Evolutionary conservation across 106 monocot genomes (phyloP).

Genomic region (Dendrobium catenatum): DNA sequence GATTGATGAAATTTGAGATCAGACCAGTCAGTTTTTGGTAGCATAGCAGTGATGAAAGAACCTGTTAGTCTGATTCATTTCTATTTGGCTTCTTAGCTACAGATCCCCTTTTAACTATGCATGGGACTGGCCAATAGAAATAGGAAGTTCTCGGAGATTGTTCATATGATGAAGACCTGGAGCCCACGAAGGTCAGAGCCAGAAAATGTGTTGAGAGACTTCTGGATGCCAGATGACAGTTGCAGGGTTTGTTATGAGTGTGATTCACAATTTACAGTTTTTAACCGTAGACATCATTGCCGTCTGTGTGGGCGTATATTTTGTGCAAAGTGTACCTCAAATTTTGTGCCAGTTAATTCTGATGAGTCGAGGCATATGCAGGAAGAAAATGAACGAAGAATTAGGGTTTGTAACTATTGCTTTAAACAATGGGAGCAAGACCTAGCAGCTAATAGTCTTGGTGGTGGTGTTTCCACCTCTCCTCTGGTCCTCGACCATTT

Average conservation of each 20-base stretch:
- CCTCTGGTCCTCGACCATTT: slow-evolving; percentile 42
- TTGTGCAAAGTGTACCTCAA: slow-evolving; percentile 74
- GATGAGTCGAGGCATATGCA: slow-evolving; percentile 8
- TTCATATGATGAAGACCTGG: slow-evolving; percentile 63
- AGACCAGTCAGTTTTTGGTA: neutral
- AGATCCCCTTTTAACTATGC: slow-evolving; percentile 44
- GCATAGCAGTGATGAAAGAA: neutral
- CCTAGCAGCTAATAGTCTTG: slow-evolving; percentile 15
- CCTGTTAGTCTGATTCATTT: neutral
- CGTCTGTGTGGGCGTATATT: slow-evolving; percentile 83
- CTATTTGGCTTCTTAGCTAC: slow-evolving; percentile 8
- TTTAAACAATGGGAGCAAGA: slow-evolving; percentile 64
- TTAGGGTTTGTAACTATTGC: slow-evolving; percentile 85
- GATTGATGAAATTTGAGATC: neutral
- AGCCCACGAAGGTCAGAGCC: slow-evolving; percentile 47
- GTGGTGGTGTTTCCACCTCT: slow-evolving; percentile 18
- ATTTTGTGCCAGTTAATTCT: slow-evolving; percentile 36
- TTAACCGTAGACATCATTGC: slow-evolving; percentile 87
- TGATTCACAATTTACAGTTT: slow-evolving; percentile 73
- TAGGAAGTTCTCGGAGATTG: slow-evolving; percentile 49
- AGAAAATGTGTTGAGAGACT: slow-evolving; percentile 49
- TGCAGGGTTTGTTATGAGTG: slow-evolving; percentile 96
- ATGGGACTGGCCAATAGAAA: slow-evolving; percentile 39
- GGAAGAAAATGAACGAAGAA: slow-evolving; percentile 37
- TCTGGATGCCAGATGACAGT: slow-evolving; percentile 95